Conservation (phyloP, 2,329 filamentous ascomycete genomes). For the Talaromyces amestolkiae region DNA sequence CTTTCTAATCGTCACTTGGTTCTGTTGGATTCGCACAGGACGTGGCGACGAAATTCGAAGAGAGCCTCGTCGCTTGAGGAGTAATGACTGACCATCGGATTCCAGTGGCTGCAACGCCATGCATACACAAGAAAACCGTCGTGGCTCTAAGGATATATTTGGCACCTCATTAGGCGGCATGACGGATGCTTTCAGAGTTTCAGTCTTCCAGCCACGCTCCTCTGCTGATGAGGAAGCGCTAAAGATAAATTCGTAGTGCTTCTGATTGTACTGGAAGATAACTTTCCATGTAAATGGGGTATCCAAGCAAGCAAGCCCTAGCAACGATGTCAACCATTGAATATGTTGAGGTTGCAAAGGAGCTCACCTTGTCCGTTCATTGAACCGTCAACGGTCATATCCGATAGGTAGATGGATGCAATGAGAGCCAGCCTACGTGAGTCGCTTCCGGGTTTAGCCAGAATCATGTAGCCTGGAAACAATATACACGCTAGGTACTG, state of each 20-base stretch:
- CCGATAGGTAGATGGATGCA: slow-evolving; percentile 65
- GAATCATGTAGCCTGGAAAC: slow-evolving; percentile 75
- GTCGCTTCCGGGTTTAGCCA: slow-evolving; percentile 66
- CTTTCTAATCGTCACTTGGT: slow-evolving; percentile 77
- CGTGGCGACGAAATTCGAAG: slow-evolving; percentile 74
- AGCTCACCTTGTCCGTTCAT: slow-evolving; percentile 35
- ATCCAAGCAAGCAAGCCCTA: slow-evolving; percentile 82
- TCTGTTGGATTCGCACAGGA: slow-evolving; percentile 65
- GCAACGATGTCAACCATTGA: background rate
- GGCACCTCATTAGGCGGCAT: slow-evolving; percentile 52
- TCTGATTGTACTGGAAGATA: slow-evolving; percentile 72
- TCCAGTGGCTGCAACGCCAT: slow-evolving; percentile 73
- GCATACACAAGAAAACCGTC: slow-evolving; percentile 47
- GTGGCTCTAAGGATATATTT: slow-evolving; percentile 35
- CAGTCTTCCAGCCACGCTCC: slow-evolving; percentile 73
- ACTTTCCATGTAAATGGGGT: slow-evolving; percentile 90
- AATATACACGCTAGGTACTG: slow-evolving; percentile 81
- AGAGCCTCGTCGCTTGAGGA: slow-evolving; percentile 58
- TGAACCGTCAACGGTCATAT: slow-evolving; percentile 38
- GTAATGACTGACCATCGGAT: slow-evolving; percentile 69
- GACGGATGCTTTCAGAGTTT: slow-evolving; percentile 57
- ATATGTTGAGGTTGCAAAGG: background rate
- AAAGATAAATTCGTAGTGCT: slow-evolving; percentile 79
- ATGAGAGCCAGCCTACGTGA: slow-evolving; percentile 69
- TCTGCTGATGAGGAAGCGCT: slow-evolving; percentile 81